A percentile compares a stretch with the other conserved stretches of the same genome.
phyloP scores from a whole-genome alignment of 257 asterid species.

The Solanum chiquidenum region DNA sequence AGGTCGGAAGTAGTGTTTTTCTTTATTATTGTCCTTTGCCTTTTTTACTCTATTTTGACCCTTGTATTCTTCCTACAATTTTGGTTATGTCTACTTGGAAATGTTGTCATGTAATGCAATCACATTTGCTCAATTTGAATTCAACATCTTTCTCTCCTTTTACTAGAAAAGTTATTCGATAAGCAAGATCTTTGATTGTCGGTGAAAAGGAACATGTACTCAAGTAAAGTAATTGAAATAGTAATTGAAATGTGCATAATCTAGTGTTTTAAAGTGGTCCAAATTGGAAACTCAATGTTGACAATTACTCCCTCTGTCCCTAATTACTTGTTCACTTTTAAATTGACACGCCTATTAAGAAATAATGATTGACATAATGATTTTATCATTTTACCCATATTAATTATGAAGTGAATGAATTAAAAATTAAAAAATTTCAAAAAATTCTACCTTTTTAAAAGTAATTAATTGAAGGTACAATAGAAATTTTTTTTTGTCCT shows the following conservation, averaged over 20 bases:
- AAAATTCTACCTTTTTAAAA: too few species aligned
- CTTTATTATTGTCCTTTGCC: neutral
- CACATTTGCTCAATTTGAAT: neutral
- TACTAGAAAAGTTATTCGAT: neutral
- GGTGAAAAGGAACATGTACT: neutral
- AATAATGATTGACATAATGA: too few species aligned
- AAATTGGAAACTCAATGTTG: neutral
- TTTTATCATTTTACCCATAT: too few species aligned
- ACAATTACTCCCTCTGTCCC: neutral
- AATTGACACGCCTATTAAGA: too few species aligned
- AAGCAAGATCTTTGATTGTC: neutral
- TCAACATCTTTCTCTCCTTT: neutral
- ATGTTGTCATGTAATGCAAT: neutral
- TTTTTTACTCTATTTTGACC: neutral
- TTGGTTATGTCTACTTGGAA: neutral
- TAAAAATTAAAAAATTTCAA: too few species aligned
- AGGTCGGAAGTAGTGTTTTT: neutral
- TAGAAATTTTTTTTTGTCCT: too few species aligned
- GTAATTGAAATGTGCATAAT: neutral
- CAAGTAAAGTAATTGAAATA: neutral
- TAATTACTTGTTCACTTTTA: too few species aligned
- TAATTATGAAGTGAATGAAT: too few species aligned
- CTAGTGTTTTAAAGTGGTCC: neutral
- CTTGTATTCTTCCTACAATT: neutral
- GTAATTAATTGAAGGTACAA: too few species aligned